Evolutionary conservation across 306 rosid genomes (phyloP), one percentile per base, ranked within the genome.

Genomic region (Lathyrus oleraceus): DNA sequence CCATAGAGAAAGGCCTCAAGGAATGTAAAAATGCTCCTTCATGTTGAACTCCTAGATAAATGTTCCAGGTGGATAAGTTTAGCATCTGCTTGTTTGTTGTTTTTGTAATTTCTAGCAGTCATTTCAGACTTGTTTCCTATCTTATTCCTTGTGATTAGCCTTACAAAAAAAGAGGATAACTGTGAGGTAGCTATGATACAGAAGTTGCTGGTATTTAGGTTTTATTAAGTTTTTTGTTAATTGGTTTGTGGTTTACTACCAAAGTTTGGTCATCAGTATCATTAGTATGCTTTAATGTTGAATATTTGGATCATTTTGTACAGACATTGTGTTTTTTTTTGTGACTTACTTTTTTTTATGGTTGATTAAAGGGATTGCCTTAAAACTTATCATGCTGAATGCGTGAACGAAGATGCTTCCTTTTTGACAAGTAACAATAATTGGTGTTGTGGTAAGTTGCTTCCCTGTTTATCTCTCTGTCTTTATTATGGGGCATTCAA

Each of bases 401-500:
- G 97, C 54, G 81, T 78, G 60, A 85, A 30, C 23, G 51, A 75
- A 75, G 92, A 88, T 12, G 80, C 71, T 3, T 74, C 85, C 30
- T 78, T 84, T 76, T 56, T 80, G 73, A 69, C 76, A 67, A 73
- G 76, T 51, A 76, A 58, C 70, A 25, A 11, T 16, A 61, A 58
- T 9, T 91, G 78, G 82, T 64, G 19, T 53, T 91, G 95, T 74
- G 57, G 97, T 91, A 88, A 86, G 97, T 53, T 73, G 58, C 79
- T 72, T 68, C 66, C n/a, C 10, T 11, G 15, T 54, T 45, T 71
- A 71, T 66, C 66, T 66, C 62, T 71, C 15, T 63, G 63, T 62
- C 61, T n/a, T 53, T 52, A 49, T 65, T 43, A 17, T 17, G 69
- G 39, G 36, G 17, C 73, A 65, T 66, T 65, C 35, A 77, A 56